Evolutionary conservation across 139 green algal species (phyloP).

Genomic region (Nannochloris sp.): DNA sequence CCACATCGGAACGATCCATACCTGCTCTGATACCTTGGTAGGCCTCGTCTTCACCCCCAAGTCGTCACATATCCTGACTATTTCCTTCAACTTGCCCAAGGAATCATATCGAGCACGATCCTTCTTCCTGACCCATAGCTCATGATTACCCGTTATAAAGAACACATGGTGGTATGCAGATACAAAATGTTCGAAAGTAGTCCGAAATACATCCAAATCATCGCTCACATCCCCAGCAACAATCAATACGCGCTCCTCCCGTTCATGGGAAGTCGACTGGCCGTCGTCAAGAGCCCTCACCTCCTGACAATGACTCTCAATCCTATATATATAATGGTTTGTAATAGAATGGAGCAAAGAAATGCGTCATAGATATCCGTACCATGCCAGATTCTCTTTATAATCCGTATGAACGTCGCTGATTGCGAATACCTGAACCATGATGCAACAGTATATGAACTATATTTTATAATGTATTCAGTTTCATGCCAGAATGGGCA

Average conservation of each 20-base stretch:
- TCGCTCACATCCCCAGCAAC: slow-evolving; percentile 69
- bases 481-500: too few relatives aligned
- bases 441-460: too few relatives aligned
- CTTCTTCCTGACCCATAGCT: slow-evolving; percentile 51
- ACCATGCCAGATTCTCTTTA: slow-evolving; percentile 53
- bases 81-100: slow-evolving; percentile 37
- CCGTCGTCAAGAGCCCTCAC: neutral
- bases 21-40: slow-evolving; percentile 7
- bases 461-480: too few relatives aligned
- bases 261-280: neutral
- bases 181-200: slow-evolving; percentile 37
- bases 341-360: too few relatives aligned
- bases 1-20: slow-evolving; percentile 6
- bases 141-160: slow-evolving; percentile 70
- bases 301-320: too few relatives aligned
- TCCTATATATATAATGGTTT: too few relatives aligned
- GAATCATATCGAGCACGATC: slow-evolving; percentile 23
- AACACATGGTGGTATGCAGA: slow-evolving; percentile 41
- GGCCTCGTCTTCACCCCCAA: slow-evolving; percentile 42
- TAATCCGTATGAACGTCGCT: slow-evolving; percentile 71
- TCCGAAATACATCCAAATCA: slow-evolving; percentile 32
- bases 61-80: slow-evolving; percentile 42
- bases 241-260: slow-evolving; percentile 40
- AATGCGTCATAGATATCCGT: neutral
- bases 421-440: neutral